phyloP scores from a whole-genome alignment of 345 rosid species.

The Angophora floribunda region DNA sequence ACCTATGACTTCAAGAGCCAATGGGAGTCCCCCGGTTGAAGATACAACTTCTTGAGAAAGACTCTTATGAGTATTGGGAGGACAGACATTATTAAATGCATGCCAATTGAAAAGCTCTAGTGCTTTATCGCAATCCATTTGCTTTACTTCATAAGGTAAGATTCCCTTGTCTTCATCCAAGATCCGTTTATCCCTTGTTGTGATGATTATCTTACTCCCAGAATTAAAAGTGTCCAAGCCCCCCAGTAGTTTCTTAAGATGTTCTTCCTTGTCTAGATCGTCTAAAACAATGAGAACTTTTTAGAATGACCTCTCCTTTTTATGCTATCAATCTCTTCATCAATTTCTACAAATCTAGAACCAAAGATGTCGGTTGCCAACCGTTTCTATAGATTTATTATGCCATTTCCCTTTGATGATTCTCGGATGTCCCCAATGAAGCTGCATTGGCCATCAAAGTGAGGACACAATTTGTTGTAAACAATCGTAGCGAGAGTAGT shows the following conservation, averaged over 20 bases:
- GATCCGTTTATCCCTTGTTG: rapidly evolving
- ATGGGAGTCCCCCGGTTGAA: neutral
- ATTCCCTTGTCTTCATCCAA: neutral
- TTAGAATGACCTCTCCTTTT: neutral
- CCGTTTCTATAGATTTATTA: neutral
- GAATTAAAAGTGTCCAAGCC: rapidly evolving
- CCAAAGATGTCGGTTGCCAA: neutral
- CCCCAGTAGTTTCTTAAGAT: neutral
- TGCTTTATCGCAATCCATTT: neutral
- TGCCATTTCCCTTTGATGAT: neutral
- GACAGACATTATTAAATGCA: rapidly evolving
- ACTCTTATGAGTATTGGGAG: neutral
- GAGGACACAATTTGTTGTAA: neutral
- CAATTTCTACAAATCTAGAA: neutral
- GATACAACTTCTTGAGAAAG: neutral
- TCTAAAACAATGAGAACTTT: neutral
- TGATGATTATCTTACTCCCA: neutral
- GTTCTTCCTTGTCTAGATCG: neutral
- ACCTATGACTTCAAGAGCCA: neutral
- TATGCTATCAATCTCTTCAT: neutral
- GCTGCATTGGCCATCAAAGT: neutral
- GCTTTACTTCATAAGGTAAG: rapidly evolving
- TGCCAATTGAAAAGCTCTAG: neutral
- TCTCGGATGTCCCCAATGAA: neutral
- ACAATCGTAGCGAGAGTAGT: neutral